Base-by-base conservation (phyloP, 257 asterid genomes). In the Solanum sitiens region DNA sequence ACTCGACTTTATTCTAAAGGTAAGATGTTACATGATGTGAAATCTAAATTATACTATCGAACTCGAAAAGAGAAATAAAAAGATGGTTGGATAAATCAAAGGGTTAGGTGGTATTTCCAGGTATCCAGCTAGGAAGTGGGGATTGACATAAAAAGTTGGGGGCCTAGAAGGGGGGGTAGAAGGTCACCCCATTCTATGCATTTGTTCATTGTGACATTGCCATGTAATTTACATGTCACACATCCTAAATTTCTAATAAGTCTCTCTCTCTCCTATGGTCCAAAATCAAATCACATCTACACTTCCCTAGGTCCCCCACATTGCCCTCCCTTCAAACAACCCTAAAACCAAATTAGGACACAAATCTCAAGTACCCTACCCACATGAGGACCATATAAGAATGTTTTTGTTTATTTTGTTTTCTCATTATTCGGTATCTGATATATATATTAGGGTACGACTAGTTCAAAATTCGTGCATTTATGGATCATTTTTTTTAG, bases 301-400 rank as follows among this genome's bases (percentile, higher is more conserved):
- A 9, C 68, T n/a, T 44, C 79, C 71, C 5, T 74, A 30, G 84
- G 79, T 86, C 88, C 87, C 87, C 86, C 87, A 37, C 68, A 39
- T 21, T 67, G 18, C 37, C 72, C 72, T 44, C 20, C 83, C 84
- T 23, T 20, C 30, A 80, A 80, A 80, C 14, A 61, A 63, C 35
- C 47, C 56, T 25, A 27, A 73, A 33, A 86, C 16, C 27, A 86
- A 8, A 47, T 35, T 25, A 16, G 77, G 56, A 68, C 40, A 32
- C 25, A 61, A 11, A 30, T 72, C 71, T 44, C 30, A 56, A 37
- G 39, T 37, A 68, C 27, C 74, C 74, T 56, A 47, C 33, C 53
- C 87, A 88, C 90, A 86, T 53, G 88, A 68, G 77, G 84, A 53
- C 75, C 87, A 71, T 71, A 16, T 42, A 86, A 63, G 88, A 67